Evolutionary conservation across 1,284 basidiomycete genomes (phyloP).

Genomic region (Cryptococcus amylolentus): DNA sequence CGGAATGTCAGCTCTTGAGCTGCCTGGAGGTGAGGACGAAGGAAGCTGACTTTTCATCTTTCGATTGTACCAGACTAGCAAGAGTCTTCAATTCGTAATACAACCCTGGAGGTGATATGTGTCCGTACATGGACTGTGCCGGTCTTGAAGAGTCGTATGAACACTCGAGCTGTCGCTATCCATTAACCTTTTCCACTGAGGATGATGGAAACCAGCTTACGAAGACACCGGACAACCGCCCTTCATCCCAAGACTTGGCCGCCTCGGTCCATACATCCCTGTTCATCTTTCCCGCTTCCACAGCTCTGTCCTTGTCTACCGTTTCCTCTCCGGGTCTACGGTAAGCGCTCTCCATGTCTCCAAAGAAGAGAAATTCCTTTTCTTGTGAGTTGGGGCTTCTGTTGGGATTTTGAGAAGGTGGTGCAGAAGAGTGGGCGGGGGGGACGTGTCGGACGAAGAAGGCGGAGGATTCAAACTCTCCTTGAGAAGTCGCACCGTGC

Average conservation of each 20-base stretch:
- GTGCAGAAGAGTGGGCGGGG: slow-evolving; percentile 18
- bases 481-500: slow-evolving; percentile 44
- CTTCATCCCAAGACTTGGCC: slow-evolving; percentile 29
- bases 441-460: slow-evolving; percentile 41
- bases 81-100: slow-evolving; percentile 39
- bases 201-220: slow-evolving; percentile 24
- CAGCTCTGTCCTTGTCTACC: slow-evolving; percentile 12
- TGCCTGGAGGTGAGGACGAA: background rate
- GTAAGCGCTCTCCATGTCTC: slow-evolving; percentile 41
- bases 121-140: slow-evolving; percentile 44
- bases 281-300: slow-evolving; percentile 24
- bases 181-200: slow-evolving; percentile 1
- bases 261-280: slow-evolving; percentile 42
- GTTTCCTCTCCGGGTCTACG: slow-evolving; percentile 19
- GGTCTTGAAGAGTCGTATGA: slow-evolving; percentile 44
- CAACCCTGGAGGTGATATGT: slow-evolving; percentile 40
- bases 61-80: slow-evolving; percentile 20
- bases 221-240: slow-evolving; percentile 41
- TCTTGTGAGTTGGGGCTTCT: slow-evolving; percentile 2
- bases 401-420: background rate
- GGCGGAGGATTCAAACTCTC: slow-evolving; percentile 43
- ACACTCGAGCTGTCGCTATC: slow-evolving; percentile 44
- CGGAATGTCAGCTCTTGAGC: background rate
- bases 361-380: slow-evolving; percentile 48
- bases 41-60: background rate